These are phyloP conservation scores for Colletotrichum liriopes DNA, from an alignment of 2,329 filamentous ascomycete species.

Conservation along the genomic window DNA sequence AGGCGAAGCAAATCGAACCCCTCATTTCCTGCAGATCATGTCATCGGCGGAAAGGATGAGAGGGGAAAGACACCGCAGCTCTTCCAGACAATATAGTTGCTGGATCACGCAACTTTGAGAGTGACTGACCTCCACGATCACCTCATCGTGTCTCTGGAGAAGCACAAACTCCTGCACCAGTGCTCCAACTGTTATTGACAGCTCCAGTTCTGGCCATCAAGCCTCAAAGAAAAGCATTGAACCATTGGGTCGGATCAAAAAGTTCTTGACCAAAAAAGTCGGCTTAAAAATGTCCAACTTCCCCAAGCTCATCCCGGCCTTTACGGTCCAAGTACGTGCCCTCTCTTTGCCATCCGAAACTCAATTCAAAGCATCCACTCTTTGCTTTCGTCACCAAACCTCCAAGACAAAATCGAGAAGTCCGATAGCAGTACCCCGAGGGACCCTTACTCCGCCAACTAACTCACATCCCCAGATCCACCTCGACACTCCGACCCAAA, in stretches of 20 bases:
- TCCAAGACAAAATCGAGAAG: neutral
- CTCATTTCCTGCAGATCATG: neutral
- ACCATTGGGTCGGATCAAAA: neutral
- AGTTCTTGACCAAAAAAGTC: neutral
- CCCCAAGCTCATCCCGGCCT: slow-evolving; percentile 56
- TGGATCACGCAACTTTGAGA: neutral
- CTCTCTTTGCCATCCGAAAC: neutral
- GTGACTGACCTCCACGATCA: neutral
- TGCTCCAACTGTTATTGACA: neutral
- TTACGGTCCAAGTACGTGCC: slow-evolving; percentile 54
- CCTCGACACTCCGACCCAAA: slow-evolving; percentile 49
- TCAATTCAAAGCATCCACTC: neutral
- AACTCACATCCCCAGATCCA: slow-evolving; percentile 48
- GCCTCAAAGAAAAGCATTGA: neutral
- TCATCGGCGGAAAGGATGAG: neutral
- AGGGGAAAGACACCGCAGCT: neutral
- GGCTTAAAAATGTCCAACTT: slow-evolving; percentile 50
- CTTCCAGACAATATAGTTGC: neutral
- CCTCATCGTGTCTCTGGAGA: neutral
- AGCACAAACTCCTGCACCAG: neutral
- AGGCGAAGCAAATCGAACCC: neutral
- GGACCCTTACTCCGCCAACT: neutral
- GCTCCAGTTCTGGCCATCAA: neutral
- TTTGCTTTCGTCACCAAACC: neutral
- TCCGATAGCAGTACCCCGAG: neutral